Evolutionary conservation across 2,329 filamentous ascomycete genomes (phyloP), one percentile per base, ranked within the genome.

Genomic region (Claviceps capensis): DNA sequence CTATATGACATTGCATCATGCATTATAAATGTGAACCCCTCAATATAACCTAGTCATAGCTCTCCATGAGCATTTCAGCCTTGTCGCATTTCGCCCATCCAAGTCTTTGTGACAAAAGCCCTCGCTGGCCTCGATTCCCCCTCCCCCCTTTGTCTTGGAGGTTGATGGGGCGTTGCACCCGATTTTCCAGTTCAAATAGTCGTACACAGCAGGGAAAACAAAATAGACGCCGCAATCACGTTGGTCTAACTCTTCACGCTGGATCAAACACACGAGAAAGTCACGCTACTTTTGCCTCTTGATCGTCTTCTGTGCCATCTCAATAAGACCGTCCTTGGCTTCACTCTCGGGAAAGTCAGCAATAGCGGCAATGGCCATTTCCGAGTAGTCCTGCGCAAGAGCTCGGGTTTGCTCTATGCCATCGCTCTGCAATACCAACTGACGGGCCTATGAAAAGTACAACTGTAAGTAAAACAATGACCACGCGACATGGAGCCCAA

Each of bases 241-340:
- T 22, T 52, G 40, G 17, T 47, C 14, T 41, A 34, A 22, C 17
- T 19, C 26, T n/a, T 14, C 13, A 16, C 30, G 17, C 26, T 19
- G 11, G 38, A 16, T 52, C 47, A 30, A 37, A 23, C 13, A 8
- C 16, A 34, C 23, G 34, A 47, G 7, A 8, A 14, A 34, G 23
- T 19, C n/a, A 5, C 8, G 53, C 62, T 75, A 97, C 69, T 95
- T 96, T 66, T 88, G 78, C 62, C 91, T 79, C 69, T 88, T 84
- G 73, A 95, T 81, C 16, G 90, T 89, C 73, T 95, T 96, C 60
- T 84, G 79, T 59, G 89, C 94, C 88, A 97, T 96, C 63, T 96
- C 88, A 46, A 95, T 74, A 42, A 98, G 74, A 0, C 91, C 91
- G 34, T 85, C 79, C 72, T 95, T 97, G 53, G 93, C 93, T 58